Conservation (phyloP, 192 early-diverging fungal species). For the Umbelopsis isabellina region DNA sequence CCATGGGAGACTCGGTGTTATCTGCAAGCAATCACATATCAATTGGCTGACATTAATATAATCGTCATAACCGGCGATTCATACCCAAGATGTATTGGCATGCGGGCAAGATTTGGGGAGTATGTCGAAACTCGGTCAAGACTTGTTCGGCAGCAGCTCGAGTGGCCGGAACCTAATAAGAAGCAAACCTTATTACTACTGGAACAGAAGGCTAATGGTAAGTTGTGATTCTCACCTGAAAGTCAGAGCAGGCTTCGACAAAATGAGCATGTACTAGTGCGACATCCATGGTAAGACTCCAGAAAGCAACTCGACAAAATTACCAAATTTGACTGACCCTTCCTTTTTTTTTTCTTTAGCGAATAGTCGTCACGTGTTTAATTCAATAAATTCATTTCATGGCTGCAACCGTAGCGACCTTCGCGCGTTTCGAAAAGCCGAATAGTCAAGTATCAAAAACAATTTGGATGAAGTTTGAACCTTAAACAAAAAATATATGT, state of each 20-base stretch:
- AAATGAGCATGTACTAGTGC: conserved; percentile 45
- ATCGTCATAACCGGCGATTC: not conserved
- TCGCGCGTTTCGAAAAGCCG: no score
- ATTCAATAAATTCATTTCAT: no score
- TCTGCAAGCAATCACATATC: conserved; percentile 42
- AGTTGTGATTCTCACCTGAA: conserved; percentile 44
- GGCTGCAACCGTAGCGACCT: no score
- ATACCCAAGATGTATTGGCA: conserved; percentile 67
- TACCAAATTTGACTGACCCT: not conserved
- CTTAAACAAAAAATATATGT: no score
- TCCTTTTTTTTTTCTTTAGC: no score
- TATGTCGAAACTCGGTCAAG: conserved; percentile 53
- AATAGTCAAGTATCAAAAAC: no score
- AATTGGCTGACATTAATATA: not conserved
- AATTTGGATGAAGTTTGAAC: no score
- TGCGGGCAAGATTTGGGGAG: conserved; percentile 56
- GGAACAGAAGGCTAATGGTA: not conserved
- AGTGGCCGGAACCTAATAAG: conserved; percentile 51
- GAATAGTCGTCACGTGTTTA: no score
- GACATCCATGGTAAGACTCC: conserved; percentile 41
- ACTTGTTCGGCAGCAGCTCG: conserved; percentile 55
- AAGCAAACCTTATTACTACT: not conserved
- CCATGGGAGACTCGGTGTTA: conserved; percentile 50
- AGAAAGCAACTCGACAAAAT: not conserved
- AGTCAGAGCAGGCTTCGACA: conserved; percentile 57